phyloP scores from a whole-genome alignment of 2,329 filamentous ascomycete genomes.

The Amauroascus niger region DNA sequence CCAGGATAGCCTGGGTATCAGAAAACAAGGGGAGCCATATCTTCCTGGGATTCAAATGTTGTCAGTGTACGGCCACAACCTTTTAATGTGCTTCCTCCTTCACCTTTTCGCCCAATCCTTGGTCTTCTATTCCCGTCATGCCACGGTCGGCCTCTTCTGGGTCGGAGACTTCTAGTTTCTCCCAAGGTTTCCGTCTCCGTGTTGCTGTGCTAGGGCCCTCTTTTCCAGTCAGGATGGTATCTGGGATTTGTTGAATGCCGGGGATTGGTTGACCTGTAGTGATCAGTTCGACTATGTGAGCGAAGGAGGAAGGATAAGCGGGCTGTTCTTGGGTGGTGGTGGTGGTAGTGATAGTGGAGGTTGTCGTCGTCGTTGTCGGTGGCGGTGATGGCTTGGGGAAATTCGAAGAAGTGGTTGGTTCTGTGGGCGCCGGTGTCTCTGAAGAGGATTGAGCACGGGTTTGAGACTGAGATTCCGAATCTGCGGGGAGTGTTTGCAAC shows the following conservation, averaged over 20 bases:
- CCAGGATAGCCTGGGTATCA: no score
- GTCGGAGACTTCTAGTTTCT: slow-evolving; percentile 43
- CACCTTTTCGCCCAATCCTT: neutral
- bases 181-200: slow-evolving; percentile 68
- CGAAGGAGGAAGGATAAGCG: slow-evolving; percentile 71
- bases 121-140: neutral
- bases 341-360: no score
- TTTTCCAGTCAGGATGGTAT: slow-evolving; percentile 63
- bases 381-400: neutral
- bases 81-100: neutral
- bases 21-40: no score
- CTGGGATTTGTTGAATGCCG: slow-evolving; percentile 77
- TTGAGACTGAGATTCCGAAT: neutral
- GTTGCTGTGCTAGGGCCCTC: slow-evolving; percentile 47
- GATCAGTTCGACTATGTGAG: slow-evolving; percentile 75
- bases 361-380: neutral
- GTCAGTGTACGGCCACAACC: no score
- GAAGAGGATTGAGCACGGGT: neutral
- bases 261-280: slow-evolving; percentile 73
- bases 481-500: slow-evolving; percentile 2
- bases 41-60: no score
- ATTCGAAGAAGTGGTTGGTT: neutral
- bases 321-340: slow-evolving; percentile 40
- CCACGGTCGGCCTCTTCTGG: neutral
- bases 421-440: neutral